Evolutionary conservation across 768 basidiomycete genomes (phyloP), one percentile per base, ranked within the genome.

Genomic region (Gloeopeniophorella convolvens): DNA sequence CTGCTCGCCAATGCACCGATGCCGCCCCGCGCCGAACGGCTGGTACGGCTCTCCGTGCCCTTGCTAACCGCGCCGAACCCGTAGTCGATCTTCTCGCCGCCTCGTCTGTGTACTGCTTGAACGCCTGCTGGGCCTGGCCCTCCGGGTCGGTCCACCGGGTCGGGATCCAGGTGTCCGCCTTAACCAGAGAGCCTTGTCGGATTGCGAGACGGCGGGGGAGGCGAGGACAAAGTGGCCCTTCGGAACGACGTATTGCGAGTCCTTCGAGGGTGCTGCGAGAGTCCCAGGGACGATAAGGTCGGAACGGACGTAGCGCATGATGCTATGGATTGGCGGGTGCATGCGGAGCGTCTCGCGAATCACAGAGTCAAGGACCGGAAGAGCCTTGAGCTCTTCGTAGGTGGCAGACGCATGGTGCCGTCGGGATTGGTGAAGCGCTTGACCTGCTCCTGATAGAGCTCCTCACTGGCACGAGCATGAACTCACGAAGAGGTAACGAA

Each of bases 11-110:
- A 97, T 94, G 66, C 90, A 98, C 57, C 94, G 76, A 71, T 97
- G 95, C 60, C 89, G 77, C 24, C 96, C 96, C 44, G 96, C 95
- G 55, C 96, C 96, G 61, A 99, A 99, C 2, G 96, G 96, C 65
- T 96, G 89, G 66, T 98, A 97, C 42, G 90, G 59, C 85, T 89
- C 50, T 94, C 89, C 5, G 94, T 97, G 42, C 94, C 94, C 71
- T 97, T 97, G 72, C 85, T 89, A 44, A 99, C 88, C 53, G 83
- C 80, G 45, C 96, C 96, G 66, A 90, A 99, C 2, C 96, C 96
- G 62, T 85, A 99, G 67, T 99, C 96, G 54, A 98, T 73, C 72
- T 93, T 93, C 67, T 95, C 90, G 49, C 89, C 86, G 27, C 66
- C 59, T 82, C 82, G 59, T 88, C 88, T 33, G 70, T 67, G 62